Evolutionary conservation across 2,329 filamentous ascomycete species (phyloP).

Genomic region (Calycina marina): DNA sequence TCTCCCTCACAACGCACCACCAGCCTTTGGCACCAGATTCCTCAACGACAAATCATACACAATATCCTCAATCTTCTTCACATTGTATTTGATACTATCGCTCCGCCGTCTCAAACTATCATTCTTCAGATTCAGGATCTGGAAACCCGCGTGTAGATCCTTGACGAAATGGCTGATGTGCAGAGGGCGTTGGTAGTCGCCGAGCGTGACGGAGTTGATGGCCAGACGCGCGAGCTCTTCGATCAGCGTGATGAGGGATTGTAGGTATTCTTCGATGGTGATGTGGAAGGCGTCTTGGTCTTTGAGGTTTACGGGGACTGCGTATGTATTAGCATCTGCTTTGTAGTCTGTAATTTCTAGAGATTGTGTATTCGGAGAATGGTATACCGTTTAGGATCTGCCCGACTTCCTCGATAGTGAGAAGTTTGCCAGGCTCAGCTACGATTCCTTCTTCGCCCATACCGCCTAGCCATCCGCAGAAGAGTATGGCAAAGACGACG

Average conservation of each 20-base stretch:
- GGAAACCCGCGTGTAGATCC: conserved; percentile 89
- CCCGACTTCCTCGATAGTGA: conserved; percentile 82
- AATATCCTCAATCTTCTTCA: conserved; percentile 97
- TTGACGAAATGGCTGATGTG: conserved; percentile 88
- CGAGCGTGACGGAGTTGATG: conserved; percentile 85
- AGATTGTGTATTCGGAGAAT: neutral
- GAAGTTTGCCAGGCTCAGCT: conserved; percentile 46
- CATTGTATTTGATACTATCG: conserved; percentile 90
- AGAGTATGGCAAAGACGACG: conserved; percentile 43
- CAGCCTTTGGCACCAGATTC: conserved; percentile 49
- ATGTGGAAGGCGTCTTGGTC: conserved; percentile 84
- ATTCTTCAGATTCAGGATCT: conserved; percentile 95
- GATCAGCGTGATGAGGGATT: conserved; percentile 72
- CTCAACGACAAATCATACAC: conserved; percentile 89
- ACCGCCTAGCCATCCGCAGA: conserved; percentile 67
- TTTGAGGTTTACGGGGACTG: conserved; percentile 85
- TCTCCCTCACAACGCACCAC: no score
- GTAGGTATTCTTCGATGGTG: conserved; percentile 92
- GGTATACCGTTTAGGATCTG: conserved; percentile 48
- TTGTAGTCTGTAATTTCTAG: no score
- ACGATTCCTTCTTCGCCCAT: conserved; percentile 38
- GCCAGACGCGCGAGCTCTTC: conserved; percentile 85
- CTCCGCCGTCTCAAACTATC: conserved; percentile 76
- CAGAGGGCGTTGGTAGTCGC: conserved; percentile 73
- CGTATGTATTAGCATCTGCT: conserved; percentile 6